Evolutionary conservation across 2,329 filamentous ascomycete species (phyloP).

Genomic region (Neonectria magnoliae): DNA sequence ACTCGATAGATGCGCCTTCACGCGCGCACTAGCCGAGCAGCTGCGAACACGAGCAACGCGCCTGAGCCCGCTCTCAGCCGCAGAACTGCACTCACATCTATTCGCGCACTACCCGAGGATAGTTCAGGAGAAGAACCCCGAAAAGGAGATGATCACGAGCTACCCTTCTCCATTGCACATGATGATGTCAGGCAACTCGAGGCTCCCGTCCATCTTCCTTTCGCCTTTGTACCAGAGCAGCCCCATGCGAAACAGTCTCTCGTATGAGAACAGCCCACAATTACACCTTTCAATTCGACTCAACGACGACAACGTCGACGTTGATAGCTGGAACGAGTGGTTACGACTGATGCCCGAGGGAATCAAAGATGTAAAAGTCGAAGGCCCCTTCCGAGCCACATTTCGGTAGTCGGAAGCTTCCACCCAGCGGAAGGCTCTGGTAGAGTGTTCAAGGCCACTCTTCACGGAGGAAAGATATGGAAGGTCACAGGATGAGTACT

Average conservation of each 20-base stretch:
- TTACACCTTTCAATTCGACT: constrained; percentile 62
- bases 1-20: constrained; percentile 63
- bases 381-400: constrained; percentile 56
- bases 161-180: constrained; percentile 66
- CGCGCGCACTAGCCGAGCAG: constrained; percentile 60
- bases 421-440: neutral
- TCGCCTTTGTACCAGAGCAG: constrained; percentile 59
- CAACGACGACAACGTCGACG: constrained; percentile 60
- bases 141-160: constrained; percentile 58
- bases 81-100: constrained; percentile 64
- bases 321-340: constrained; percentile 68
- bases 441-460: neutral
- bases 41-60: constrained; percentile 59
- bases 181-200: constrained; percentile 63
- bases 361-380: constrained; percentile 64
- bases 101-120: constrained; percentile 63
- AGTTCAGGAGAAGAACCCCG: constrained; percentile 59
- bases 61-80: constrained; percentile 58
- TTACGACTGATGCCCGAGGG: constrained; percentile 67
- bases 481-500: neutral
- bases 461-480: neutral
- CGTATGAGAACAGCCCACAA: constrained; percentile 57
- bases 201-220: constrained; percentile 66
- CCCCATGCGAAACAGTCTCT: constrained; percentile 50
- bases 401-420: constrained; percentile 32